Conservation (phyloP, 78 protist species). For the Blattamonas nauphoetae region DNA sequence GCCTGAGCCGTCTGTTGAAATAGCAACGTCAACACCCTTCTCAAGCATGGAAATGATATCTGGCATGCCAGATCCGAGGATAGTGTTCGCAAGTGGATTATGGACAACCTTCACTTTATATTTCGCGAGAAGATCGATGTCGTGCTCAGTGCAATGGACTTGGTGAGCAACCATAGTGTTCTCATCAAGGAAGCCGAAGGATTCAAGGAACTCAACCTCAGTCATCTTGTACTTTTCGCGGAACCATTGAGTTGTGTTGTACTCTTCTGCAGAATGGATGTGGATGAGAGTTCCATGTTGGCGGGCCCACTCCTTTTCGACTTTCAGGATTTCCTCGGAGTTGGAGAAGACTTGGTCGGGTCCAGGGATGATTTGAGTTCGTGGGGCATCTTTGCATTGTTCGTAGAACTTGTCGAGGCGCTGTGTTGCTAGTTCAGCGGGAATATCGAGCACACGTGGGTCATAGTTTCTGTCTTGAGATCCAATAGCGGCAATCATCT, state of each 20-base stretch:
- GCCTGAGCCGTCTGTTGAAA: constrained; percentile 36
- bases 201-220: constrained; percentile 10
- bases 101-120: constrained; percentile 9
- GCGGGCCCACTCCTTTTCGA: constrained; percentile 19
- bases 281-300: constrained; percentile 15
- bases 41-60: neutral
- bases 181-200: constrained; percentile 7
- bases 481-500: constrained; percentile 23
- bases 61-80: constrained; percentile 33
- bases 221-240: constrained; percentile 1
- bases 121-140: constrained; percentile 10
- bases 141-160: constrained; percentile 22
- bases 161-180: constrained; percentile 31
- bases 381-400: neutral
- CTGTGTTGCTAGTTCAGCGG: neutral
- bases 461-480: constrained; percentile 32
- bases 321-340: constrained; percentile 15
- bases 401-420: neutral
- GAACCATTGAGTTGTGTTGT: constrained; percentile 28
- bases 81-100: constrained; percentile 23
- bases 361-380: neutral
- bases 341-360: constrained; percentile 35
- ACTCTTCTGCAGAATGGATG: constrained; percentile 32
- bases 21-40: constrained; percentile 22
- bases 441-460: neutral